Base-by-base conservation (phyloP, 768 basidiomycete genomes). In the Favolaschia claudopus region DNA sequence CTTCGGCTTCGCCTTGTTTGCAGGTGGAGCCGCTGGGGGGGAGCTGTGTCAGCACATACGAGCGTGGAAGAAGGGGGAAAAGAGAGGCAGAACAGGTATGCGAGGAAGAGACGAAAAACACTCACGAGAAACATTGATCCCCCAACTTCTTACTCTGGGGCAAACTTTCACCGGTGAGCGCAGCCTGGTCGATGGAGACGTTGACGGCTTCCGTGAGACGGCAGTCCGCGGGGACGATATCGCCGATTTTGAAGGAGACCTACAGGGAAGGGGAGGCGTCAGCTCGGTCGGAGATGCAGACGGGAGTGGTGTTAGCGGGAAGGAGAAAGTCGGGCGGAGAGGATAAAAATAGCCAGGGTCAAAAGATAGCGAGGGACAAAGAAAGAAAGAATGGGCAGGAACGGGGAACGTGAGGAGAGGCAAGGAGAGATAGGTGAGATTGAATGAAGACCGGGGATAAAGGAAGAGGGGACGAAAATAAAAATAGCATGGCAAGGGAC, bases 231-330 rank as follows among this genome's bases (percentile, higher is more conserved):
- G 96, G 95, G 58, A 98, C 96, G 64, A 99, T 92, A 70, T 98
- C 96, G 80, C 96, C 96, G 75, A 98, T 98, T 80, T 99, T 99
- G 93, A 98, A 99, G 4, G 95, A 82, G 58, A 99, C n/a, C n/a
- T n/a, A n/a, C n/a, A n/a, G n/a, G n/a, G n/a, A n/a, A n/a, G n/a
- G n/a, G n/a, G n/a, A n/a, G n/a, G n/a, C n/a, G n/a, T n/a, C n/a
- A n/a, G n/a, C n/a, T n/a, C n/a, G n/a, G n/a, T n/a, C n/a, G n/a
- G n/a, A n/a, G n/a, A n/a, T n/a, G n/a, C n/a, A n/a, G n/a, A n/a
- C n/a, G n/a, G n/a, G n/a, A n/a, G n/a, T n/a, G n/a, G n/a, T n/a
- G n/a, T n/a, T n/a, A n/a, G n/a, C n/a, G n/a, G n/a, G n/a, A n/a
- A n/a, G n/a, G n/a, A n/a, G n/a, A n/a, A n/a, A n/a, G n/a, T n/a